Evolutionary conservation across 495 filamentous ascomycete genomes (phyloP).

Genomic region (Tuber brumale): DNA sequence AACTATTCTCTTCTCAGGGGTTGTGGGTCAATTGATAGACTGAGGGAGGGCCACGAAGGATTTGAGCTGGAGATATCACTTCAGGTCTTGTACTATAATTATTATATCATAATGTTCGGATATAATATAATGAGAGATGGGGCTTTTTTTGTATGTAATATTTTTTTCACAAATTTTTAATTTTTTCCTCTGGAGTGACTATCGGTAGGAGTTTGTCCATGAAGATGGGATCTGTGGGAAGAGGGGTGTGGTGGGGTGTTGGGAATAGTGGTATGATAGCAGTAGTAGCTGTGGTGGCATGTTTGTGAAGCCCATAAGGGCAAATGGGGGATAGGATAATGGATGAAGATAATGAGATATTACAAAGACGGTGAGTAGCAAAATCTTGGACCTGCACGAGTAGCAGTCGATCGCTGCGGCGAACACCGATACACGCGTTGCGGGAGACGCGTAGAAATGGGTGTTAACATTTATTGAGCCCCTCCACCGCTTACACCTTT

Average conservation of each 20-base stretch:
- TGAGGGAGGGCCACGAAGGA: neutral
- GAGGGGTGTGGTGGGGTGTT: neutral
- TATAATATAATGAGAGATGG: neutral
- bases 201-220: neutral
- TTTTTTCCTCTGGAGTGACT: neutral
- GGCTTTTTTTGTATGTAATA: neutral
- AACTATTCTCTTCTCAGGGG: neutral
- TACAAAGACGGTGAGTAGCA: neutral
- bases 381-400: conserved; percentile 2
- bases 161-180: neutral
- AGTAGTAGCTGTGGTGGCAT: neutral
- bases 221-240: neutral
- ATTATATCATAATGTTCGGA: neutral
- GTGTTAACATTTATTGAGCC: neutral
- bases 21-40: neutral
- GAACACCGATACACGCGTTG: conserved; percentile 18
- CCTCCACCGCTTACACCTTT: neutral
- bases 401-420: conserved; percentile 25
- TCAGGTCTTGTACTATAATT: neutral
- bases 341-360: neutral
- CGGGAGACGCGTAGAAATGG: conserved; percentile 22
- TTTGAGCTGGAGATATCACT: neutral
- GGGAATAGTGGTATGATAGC: neutral
- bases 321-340: neutral
- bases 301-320: neutral